Base-by-base conservation (phyloP, 257 asterid genomes). In the Solanum pinnatisectum region DNA sequence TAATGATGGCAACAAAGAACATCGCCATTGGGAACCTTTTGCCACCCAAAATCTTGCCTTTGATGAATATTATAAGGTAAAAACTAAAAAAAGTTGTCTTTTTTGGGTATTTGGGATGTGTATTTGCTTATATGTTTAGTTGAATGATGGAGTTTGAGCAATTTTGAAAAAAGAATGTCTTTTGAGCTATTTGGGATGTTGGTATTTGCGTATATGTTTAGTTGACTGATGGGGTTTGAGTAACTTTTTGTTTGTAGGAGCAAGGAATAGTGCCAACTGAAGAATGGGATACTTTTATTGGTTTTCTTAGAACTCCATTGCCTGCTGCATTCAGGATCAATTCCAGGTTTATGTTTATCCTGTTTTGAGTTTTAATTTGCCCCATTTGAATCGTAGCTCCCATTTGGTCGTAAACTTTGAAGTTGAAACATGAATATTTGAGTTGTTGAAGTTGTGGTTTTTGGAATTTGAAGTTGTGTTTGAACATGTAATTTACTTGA, bases 301-400 rank as follows among this genome's bases (percentile, higher is more conserved):
- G 90, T 30, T 93, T 83, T 89, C 92, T 96, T 22, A 89, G 94
- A 89, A 92, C 90, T 76, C 97, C 98, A 71, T 90, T 96, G 63
- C 99, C 99, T 49, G 96, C 98, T 88, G 99, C 99, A 90, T 96
- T 96, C 92, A 94, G 99, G 86, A 93, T 96, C 86, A 96, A 96
- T 88, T 93, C 99, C 89, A 96, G 99, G 99, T 96, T 63, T 6
- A 5, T 86, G 33, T 71, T 6, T 82, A 82, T 18, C 40, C 67
- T 4, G 3, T 46, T 27, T 81, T 76, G 18, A 22, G 83, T 76
- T 76, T 39, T 37, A 77, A 40, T 77, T 76, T 77, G 2, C 60
- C 56, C 84, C 36, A 77, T n/a, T 81, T 46, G 30, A 10, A 18
- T 49, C 60, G 8, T 65, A n/a, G 72, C 72, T 65, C 33, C 72